These are phyloP conservation scores for Prunus yedoensis DNA, from an alignment of 331 rosid species.

Conservation along the genomic window DNA sequence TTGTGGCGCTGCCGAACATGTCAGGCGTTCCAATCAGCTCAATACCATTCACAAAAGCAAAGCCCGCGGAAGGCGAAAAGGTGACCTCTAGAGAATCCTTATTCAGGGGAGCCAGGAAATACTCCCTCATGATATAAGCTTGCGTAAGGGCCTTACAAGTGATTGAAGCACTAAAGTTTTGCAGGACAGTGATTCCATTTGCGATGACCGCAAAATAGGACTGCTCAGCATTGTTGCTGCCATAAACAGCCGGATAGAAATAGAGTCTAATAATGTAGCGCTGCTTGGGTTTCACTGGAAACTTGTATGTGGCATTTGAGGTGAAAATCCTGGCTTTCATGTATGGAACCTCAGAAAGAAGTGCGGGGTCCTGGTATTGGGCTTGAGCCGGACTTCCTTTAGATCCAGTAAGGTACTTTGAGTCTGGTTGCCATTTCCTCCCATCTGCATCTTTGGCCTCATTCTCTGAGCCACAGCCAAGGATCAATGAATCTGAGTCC, in stretches of 20 bases:
- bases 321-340: conserved; percentile 69
- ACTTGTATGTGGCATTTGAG: conserved; percentile 55
- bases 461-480: conserved; percentile 59
- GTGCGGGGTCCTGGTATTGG: conserved; percentile 78
- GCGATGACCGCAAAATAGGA: conserved; percentile 65
- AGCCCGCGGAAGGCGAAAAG: conserved; percentile 59
- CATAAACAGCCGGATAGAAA: conserved; percentile 75
- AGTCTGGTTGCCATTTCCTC: conserved; percentile 67
- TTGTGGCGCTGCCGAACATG: conserved; percentile 34
- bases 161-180: conserved; percentile 66
- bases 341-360: conserved; percentile 63
- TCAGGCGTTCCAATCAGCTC: conserved; percentile 54
- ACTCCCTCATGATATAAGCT: conserved; percentile 71
- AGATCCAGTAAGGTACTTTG: conserved; percentile 37
- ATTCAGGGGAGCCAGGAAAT: conserved; percentile 49
- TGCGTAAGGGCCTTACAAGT: conserved; percentile 74
- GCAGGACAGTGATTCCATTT: conserved; percentile 55
- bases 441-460: conserved; percentile 52
- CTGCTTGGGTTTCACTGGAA: conserved; percentile 40
- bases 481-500: conserved; percentile 41
- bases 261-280: conserved; percentile 84
- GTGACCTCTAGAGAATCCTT: conserved; percentile 46
- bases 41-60: conserved; percentile 80
- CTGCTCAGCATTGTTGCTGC: conserved; percentile 31
- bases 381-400: conserved; percentile 45